Percentiles rank a stretch among this genome's conserved stretches.
Conservation (phyloP, 257 asterid genomes). For the Solanum medicagineum region DNA sequence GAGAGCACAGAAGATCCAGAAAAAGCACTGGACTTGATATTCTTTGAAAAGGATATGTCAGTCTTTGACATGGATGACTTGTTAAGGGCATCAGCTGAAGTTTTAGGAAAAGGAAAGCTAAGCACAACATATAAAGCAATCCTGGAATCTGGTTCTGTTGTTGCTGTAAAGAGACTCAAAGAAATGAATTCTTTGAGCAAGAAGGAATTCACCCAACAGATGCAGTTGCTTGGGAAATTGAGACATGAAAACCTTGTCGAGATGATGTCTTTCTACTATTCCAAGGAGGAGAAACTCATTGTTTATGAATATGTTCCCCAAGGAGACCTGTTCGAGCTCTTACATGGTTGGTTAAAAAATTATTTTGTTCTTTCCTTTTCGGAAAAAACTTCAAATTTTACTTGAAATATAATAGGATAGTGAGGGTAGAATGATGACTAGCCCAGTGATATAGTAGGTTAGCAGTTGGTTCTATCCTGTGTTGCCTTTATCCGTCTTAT, state of each 20-base stretch:
- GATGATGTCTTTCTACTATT: conserved; percentile 40
- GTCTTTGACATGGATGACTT: conserved; percentile 57
- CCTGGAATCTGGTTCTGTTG: conserved; percentile 42
- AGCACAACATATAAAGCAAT: conserved; percentile 61
- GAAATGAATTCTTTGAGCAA: conserved; percentile 23
- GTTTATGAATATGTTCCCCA: conserved; percentile 35
- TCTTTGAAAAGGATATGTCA: conserved; percentile 14
- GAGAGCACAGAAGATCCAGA: conserved; percentile 35
- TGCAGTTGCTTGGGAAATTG: conserved; percentile 38
- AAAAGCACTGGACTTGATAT: conserved; percentile 24
- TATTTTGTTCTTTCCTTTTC: neutral
- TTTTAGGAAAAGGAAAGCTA: conserved; percentile 43
- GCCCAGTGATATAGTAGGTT: too few relatives aligned
- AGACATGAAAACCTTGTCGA: conserved; percentile 42
- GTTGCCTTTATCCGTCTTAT: too few relatives aligned
- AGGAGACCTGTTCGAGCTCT: conserved; percentile 35
- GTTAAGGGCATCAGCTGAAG: conserved; percentile 53
- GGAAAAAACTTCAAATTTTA: neutral
- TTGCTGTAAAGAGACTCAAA: conserved; percentile 58
- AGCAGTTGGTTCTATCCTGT: too few relatives aligned
- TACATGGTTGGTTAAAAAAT: conserved; percentile 39
- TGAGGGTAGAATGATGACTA: too few relatives aligned
- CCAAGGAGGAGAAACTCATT: conserved; percentile 61
- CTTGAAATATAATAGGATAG: too few relatives aligned
- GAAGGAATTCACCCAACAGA: conserved; percentile 47